Evolutionary conservation across 2,329 filamentous ascomycete genomes (phyloP), one percentile per base, ranked within the genome.

Genomic region (Aspergillus viridinutans): DNA sequence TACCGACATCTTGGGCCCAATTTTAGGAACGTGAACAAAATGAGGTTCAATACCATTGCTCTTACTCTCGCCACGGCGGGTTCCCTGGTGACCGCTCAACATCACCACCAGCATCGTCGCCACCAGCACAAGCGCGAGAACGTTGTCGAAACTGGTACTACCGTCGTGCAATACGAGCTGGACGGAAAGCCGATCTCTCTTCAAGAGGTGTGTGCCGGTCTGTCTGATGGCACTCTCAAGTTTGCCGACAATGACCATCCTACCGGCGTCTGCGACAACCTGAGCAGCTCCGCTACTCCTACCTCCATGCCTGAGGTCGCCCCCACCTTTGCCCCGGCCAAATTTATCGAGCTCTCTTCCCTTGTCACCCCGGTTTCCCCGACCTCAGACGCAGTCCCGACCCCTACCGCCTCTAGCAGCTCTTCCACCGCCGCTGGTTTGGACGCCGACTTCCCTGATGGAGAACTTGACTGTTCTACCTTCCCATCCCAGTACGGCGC

Each of bases 401-500:
- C 48, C 6, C 35, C 49, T 14, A 17, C 70, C 17, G 56, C 66
- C 26, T 61, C 72, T 10, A 64, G 23, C 48, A 54, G 55, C 56
- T 59, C 62, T 57, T 62, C 68, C 2, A 62, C 64, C 35, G 78
- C 73, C 52, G 78, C 68, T 25, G 90, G 89, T 52, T 63, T 93
- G 54, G 79, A 85, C 63, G 76, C 77, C 17, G 78, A 86, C 7
- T 97, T 97, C 81, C 89, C 89, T 12, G 87, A 88, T 73, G 90
- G 90, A 58, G 74, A 85, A 64, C 67, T 95, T 54, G 75, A 81
- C 62, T 97, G 94, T 78, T 76, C 74, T 60, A 70, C 80, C 1
- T 96, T 97, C 79, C 92, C 92, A 17, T 86, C 85, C 3, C 79
- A 85, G 0, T 97, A 95, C 69, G 94, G 94, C 65, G 89, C 92